These are phyloP conservation scores for Carallia brachiata DNA, from an alignment of 345 rosid species.

Conservation along the genomic window DNA sequence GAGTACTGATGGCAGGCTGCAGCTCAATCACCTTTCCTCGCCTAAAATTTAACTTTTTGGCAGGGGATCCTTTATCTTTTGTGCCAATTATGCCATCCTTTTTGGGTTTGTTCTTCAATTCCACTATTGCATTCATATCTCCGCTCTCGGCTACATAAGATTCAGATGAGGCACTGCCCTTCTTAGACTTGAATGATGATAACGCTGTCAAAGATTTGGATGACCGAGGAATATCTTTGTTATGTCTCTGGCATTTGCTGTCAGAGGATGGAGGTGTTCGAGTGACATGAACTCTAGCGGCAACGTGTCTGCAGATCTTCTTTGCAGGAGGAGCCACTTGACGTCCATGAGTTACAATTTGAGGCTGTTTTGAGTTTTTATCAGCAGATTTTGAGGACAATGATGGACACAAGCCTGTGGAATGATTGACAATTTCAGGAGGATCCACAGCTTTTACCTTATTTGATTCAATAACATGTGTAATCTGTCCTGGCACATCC, in stretches of 20 bases:
- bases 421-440: background rate
- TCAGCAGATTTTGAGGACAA: background rate
- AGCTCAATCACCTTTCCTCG: slow-evolving; percentile 13
- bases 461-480: background rate
- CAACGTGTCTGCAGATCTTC: slow-evolving; percentile 25
- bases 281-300: slow-evolving; percentile 20
- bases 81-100: slow-evolving; percentile 23
- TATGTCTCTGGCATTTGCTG: slow-evolving; percentile 16
- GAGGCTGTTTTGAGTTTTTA: slow-evolving; percentile 8
- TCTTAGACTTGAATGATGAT: background rate
- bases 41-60: slow-evolving; percentile 17
- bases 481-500: background rate
- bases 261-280: slow-evolving; percentile 11
- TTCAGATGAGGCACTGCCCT: slow-evolving; percentile 5
- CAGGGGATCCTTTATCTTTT: slow-evolving; percentile 16
- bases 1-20: background rate
- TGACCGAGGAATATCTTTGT: slow-evolving; percentile 1
- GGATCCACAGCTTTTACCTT: slow-evolving; percentile 1
- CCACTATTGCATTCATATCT: background rate
- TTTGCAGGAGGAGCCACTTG: slow-evolving; percentile 8
- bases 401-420: background rate
- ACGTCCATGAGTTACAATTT: slow-evolving; percentile 2
- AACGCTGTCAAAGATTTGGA: slow-evolving; percentile 1
- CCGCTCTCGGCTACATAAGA: slow-evolving; percentile 15
- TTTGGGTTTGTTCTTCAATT: slow-evolving; percentile 28